Evolutionary conservation across 2,329 filamentous ascomycete genomes (phyloP).

Genomic region (Fonsecaea pugnacius): DNA sequence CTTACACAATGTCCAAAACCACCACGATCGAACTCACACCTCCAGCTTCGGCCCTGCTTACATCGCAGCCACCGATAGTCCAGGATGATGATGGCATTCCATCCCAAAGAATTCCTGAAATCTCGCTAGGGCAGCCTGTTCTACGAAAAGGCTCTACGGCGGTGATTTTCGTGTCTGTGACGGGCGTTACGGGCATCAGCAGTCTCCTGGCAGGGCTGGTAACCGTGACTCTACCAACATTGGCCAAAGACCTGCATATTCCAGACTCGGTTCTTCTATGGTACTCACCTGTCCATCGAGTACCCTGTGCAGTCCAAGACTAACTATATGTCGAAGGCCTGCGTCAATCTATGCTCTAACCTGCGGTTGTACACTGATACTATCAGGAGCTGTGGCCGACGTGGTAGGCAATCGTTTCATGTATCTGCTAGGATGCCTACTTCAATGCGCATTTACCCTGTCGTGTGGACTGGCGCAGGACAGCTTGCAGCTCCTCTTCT

Average conservation of each 20-base stretch:
- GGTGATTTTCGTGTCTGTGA: constrained; percentile 26
- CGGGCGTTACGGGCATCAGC: constrained; percentile 31
- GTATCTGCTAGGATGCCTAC: constrained; percentile 53
- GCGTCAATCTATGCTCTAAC: constrained; percentile 48
- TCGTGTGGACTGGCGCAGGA: constrained; percentile 50
- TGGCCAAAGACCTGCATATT: constrained; percentile 36
- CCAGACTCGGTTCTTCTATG: constrained; percentile 37
- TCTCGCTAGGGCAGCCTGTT: not conserved
- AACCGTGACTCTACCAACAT: constrained; percentile 36
- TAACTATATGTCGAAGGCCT: constrained; percentile 35
- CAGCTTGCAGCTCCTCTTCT: constrained; percentile 51
- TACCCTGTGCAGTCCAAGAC: not conserved
- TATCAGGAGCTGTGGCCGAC: constrained; percentile 58
- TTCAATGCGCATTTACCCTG: constrained; percentile 52
- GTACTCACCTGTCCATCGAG: constrained; percentile 17
- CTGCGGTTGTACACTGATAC: constrained; percentile 55
- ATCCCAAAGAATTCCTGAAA: not conserved
- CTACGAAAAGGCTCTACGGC: constrained; percentile 22
- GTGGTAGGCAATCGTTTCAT: constrained; percentile 54
- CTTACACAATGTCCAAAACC: constrained; percentile 13
- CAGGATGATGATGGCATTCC: not conserved
- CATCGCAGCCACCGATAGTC: not conserved
- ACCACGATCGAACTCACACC: constrained; percentile 15
- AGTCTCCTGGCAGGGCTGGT: constrained; percentile 35
- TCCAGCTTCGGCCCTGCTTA: constrained; percentile 7